Conservation (phyloP, 2,329 filamentous ascomycete species). For the Metarhizium anisopliae region DNA sequence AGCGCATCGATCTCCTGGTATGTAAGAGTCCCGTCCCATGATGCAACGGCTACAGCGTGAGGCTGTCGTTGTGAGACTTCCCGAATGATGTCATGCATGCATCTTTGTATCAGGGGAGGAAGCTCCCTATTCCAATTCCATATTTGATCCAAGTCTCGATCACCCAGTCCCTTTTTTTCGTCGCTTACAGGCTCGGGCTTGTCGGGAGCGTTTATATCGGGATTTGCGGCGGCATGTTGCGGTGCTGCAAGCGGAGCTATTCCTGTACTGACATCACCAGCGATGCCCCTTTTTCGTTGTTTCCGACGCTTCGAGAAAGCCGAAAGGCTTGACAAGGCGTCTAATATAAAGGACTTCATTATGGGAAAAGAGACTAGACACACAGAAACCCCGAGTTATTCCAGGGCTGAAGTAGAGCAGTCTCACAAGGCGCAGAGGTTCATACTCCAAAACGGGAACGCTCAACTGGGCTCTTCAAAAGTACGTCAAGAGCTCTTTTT, state of each 20-base stretch:
- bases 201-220: neutral
- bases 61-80: conserved; percentile 28
- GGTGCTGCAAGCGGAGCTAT: neutral
- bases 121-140: conserved; percentile 37
- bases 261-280: neutral
- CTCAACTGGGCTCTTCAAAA: neutral
- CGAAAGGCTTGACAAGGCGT: no score
- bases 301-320: neutral
- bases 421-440: neutral
- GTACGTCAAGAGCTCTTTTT: neutral
- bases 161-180: neutral
- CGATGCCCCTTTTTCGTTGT: neutral
- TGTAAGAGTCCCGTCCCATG: conserved; percentile 40
- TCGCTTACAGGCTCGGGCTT: neutral
- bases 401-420: neutral
- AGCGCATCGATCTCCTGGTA: conserved; percentile 34
- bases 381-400: neutral
- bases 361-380: neutral
- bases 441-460: neutral
- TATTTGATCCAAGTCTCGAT: conserved; percentile 30
- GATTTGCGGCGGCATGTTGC: neutral
- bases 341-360: neutral
- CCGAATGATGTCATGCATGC: conserved; percentile 38
- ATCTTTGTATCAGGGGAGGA: conserved; percentile 29
- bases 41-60: conserved; percentile 33